These are phyloP conservation scores for Colletotrichum chrysophilum DNA, from an alignment of 2,329 filamentous ascomycete genomes.

Conservation along the genomic window DNA sequence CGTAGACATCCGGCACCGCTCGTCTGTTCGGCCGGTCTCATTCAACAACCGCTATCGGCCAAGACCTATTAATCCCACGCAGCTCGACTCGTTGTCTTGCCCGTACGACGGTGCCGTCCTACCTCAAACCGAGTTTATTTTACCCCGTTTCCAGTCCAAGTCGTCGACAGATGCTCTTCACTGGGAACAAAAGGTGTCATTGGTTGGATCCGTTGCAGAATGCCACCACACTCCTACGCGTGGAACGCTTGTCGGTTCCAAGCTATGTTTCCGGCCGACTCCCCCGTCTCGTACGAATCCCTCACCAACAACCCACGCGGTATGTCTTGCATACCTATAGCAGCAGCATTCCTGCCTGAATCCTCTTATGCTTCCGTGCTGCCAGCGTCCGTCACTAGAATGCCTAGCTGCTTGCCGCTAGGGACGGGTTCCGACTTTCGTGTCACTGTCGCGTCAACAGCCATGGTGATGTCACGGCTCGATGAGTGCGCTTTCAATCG, in stretches of 20 bases:
- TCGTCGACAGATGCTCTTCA: neutral
- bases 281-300: neutral
- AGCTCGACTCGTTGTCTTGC: neutral
- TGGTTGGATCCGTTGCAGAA: neutral
- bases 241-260: neutral
- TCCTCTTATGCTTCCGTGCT: neutral
- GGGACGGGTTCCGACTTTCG: neutral
- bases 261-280: neutral
- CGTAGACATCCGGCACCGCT: conserved; percentile 3
- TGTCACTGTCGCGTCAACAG: neutral
- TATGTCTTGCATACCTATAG: neutral
- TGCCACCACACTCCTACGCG: neutral
- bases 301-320: neutral
- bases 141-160: neutral
- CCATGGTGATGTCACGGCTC: conserved; percentile 8
- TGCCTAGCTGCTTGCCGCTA: neutral
- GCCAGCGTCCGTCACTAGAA: neutral
- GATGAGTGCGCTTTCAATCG: neutral
- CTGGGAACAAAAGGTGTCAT: neutral
- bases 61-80: conserved; percentile 1
- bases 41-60: conserved; percentile 6
- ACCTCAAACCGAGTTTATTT: neutral
- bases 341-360: neutral
- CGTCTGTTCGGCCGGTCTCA: neutral
- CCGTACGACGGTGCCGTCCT: neutral